Evolutionary conservation across 2,329 filamentous ascomycete species (phyloP).

Genomic region (Bipolaris bicolor): DNA sequence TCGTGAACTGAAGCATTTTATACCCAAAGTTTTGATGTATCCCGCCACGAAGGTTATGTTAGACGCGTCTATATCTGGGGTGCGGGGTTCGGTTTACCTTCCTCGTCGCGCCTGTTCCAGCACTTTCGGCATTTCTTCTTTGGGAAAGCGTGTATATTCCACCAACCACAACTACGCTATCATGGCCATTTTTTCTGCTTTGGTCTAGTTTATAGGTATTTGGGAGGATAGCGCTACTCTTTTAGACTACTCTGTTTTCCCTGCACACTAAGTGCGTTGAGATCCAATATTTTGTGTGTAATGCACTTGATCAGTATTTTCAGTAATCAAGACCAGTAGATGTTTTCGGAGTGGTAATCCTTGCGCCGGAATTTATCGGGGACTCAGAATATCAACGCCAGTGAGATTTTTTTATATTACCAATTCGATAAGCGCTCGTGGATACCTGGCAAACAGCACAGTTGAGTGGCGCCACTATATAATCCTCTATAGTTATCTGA

Average conservation of each 20-base stretch:
- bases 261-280: neutral
- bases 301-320: no score
- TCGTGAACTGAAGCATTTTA: neutral
- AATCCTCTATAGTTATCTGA: neutral
- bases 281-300: neutral
- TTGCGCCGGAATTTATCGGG: no score
- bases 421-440: no score
- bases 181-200: neutral
- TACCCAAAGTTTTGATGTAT: neutral
- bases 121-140: constrained; percentile 6
- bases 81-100: constrained; percentile 29
- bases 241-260: neutral
- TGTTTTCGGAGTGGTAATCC: no score
- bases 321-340: no score
- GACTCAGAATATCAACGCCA: no score
- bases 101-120: neutral
- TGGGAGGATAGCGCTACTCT: neutral
- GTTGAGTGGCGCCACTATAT: no score
- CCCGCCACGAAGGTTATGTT: constrained; percentile 1
- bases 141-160: neutral
- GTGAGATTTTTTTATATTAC: no score
- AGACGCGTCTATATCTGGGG: constrained; percentile 16
- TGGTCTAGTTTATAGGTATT: neutral
- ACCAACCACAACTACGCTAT: neutral
- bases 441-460: no score